A percentile compares a stretch with the other conserved stretches of the same genome.
phyloP scores from a whole-genome alignment of 257 asterid species.

The Haberlea rhodopensis region DNA sequence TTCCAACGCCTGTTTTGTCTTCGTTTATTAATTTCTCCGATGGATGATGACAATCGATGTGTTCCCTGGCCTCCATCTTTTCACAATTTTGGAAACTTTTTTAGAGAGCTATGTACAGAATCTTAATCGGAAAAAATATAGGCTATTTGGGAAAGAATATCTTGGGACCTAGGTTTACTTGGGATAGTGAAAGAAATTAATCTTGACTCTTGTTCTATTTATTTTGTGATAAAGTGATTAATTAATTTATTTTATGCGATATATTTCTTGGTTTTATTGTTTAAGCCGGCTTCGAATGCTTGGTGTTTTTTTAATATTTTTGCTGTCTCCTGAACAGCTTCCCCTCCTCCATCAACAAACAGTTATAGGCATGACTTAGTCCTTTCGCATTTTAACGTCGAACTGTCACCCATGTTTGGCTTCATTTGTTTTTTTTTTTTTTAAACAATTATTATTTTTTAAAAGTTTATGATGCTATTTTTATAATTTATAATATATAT shows the following conservation, averaged over 20 bases:
- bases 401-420: conserved; percentile 32
- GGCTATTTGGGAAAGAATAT: not conserved
- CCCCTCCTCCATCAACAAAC: not conserved
- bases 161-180: conserved; percentile 20
- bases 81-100: not conserved
- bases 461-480: not conserved
- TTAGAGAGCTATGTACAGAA: not conserved
- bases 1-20: conserved; percentile 41
- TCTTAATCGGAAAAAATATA: conserved; percentile 4
- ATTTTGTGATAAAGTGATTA: conserved; percentile 18
- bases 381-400: conserved; percentile 7
- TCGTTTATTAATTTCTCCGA: conserved; percentile 35
- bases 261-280: conserved; percentile 15
- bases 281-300: conserved; percentile 38
- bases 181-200: conserved; percentile 32
- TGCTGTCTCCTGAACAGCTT: conserved; percentile 13
- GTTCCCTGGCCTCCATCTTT: conserved; percentile 42
- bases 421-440: too few species aligned
- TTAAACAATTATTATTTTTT: conserved; percentile 13
- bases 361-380: conserved; percentile 8
- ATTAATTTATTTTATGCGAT: not conserved
- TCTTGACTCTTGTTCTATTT: conserved; percentile 13
- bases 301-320: conserved; percentile 4
- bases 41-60: conserved; percentile 24
- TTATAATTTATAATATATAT: conserved; percentile 11